Percentiles rank a stretch among this genome's conserved stretches.
Evolutionary conservation across 1,139 yeast species (phyloP).

Genomic region (Saccharomyces hybrid): DNA sequence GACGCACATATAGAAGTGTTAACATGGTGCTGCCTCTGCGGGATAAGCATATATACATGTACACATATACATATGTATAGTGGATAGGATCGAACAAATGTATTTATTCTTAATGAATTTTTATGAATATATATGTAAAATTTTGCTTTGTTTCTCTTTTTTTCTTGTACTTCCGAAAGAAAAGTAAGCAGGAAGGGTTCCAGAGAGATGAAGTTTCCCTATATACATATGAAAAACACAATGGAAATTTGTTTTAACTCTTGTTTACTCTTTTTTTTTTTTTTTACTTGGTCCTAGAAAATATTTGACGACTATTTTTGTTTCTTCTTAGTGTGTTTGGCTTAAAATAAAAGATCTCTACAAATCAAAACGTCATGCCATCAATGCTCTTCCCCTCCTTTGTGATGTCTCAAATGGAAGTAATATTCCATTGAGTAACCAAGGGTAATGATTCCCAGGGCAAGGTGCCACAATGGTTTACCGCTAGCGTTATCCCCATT

Average conservation of each 20-base stretch:
- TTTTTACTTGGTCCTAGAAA: background rate
- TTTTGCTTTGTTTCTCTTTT: background rate
- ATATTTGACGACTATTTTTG: background rate
- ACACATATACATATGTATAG: background rate
- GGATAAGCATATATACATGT: background rate
- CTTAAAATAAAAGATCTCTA: background rate
- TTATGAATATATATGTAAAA: background rate
- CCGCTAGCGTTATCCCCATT: constrained; percentile 75
- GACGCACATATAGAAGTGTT: background rate
- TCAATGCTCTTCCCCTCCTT: constrained; percentile 28
- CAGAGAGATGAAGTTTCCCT: background rate
- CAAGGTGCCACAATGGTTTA: constrained; percentile 74
- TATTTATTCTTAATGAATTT: background rate
- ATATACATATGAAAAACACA: background rate
- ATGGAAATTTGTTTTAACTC: background rate
- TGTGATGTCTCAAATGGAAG: constrained; percentile 70
- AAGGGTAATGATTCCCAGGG: constrained; percentile 57
- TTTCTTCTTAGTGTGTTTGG: background rate
- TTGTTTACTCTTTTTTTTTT: background rate
- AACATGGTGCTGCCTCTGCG: background rate
- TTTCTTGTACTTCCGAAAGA: background rate
- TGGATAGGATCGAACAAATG: background rate
- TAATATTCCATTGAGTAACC: constrained; percentile 94
- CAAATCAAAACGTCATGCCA: background rate
- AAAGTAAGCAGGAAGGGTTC: background rate